Evolutionary conservation across 257 asterid species (phyloP).

Genomic region (Agastache rugosa): DNA sequence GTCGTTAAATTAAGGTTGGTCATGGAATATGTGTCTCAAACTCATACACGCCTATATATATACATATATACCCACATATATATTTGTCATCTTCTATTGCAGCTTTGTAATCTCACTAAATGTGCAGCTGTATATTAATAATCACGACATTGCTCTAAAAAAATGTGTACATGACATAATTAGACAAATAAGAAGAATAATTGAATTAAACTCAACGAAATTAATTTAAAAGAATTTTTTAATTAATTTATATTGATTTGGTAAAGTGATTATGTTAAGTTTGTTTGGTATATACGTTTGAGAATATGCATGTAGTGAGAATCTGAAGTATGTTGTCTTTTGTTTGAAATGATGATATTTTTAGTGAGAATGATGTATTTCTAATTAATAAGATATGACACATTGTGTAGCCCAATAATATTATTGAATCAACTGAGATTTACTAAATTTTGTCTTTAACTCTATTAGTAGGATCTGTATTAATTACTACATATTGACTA

Average conservation of each 20-base stretch:
- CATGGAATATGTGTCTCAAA: constrained; percentile 29
- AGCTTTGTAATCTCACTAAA: background rate
- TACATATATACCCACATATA: background rate
- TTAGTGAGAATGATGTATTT: too few relatives aligned
- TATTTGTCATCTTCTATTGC: background rate
- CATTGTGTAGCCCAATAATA: too few relatives aligned
- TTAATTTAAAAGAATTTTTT: too few relatives aligned
- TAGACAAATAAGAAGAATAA: too few relatives aligned
- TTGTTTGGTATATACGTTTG: too few relatives aligned
- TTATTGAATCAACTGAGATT: background rate
- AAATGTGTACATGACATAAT: background rate
- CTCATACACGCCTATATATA: background rate
- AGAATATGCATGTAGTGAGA: too few relatives aligned
- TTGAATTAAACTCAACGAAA: background rate
- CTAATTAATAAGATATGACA: too few relatives aligned
- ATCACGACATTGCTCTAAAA: too few relatives aligned
- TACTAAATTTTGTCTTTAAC: background rate
- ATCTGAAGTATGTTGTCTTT: too few relatives aligned
- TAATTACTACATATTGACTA: background rate
- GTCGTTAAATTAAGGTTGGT: constrained; percentile 22
- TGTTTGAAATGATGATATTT: too few relatives aligned
- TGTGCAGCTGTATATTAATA: background rate
- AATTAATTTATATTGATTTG: too few relatives aligned
- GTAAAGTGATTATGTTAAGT: too few relatives aligned
- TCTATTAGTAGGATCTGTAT: background rate